Conservation (phyloP, 306 rosid species). For the Geum urbanum region DNA sequence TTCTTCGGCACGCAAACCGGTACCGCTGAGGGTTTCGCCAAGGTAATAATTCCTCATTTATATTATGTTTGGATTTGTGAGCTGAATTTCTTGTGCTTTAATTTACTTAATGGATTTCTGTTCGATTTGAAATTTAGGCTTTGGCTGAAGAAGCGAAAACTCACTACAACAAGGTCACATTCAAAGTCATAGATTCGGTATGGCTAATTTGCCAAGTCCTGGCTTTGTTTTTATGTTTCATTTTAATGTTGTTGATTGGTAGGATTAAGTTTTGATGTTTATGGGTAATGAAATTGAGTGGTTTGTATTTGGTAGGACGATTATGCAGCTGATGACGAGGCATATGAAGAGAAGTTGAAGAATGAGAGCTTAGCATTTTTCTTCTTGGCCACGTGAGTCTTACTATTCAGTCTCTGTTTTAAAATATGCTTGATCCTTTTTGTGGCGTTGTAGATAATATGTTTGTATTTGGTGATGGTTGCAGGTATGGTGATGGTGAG, state of each 20-base stretch:
- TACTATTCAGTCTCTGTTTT: neutral
- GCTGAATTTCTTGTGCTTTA: neutral
- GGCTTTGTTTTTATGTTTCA: neutral
- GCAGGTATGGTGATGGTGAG: constrained; percentile 99
- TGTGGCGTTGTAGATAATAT: constrained; percentile 3
- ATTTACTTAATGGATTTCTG: neutral
- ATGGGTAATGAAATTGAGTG: constrained; percentile 13
- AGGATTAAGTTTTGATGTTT: neutral
- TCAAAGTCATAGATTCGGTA: constrained; percentile 89
- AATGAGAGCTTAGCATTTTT: constrained; percentile 63
- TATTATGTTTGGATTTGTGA: neutral
- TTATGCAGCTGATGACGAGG: constrained; percentile 76
- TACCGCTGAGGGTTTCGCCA: constrained; percentile 96
- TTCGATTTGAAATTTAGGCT: constrained; percentile 44
- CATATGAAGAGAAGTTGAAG: constrained; percentile 64
- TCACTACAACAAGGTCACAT: constrained; percentile 73
- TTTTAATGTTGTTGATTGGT: neutral
- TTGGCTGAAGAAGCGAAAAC: constrained; percentile 82
- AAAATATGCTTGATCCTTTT: neutral
- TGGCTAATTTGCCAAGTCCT: neutral
- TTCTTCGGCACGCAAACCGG: constrained; percentile 99
- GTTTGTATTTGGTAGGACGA: constrained; percentile 56
- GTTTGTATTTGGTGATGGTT: constrained; percentile 23
- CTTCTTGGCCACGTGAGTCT: constrained; percentile 93
- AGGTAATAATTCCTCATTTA: constrained; percentile 33